phyloP scores from a whole-genome alignment of 2,329 filamentous ascomycete genomes.

The Graphiopsis chlorocephala region DNA sequence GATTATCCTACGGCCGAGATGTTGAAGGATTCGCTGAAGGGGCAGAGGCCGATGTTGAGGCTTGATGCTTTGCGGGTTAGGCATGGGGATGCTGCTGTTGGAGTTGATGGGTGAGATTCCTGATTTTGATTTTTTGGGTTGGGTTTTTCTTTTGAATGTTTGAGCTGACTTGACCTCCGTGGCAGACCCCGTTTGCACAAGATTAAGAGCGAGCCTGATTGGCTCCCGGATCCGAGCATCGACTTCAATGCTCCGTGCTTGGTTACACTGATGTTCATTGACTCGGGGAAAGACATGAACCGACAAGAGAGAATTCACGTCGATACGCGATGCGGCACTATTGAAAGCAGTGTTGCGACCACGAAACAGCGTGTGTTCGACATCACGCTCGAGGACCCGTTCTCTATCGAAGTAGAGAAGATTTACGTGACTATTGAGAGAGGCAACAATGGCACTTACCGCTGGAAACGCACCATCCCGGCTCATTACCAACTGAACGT shows the following conservation, averaged over 20 bases:
- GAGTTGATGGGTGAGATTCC: background rate
- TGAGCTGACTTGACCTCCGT: background rate
- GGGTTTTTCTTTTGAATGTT: background rate
- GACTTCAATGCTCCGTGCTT: constrained; percentile 22
- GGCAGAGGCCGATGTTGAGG: constrained; percentile 23
- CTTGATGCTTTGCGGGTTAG: constrained; percentile 22
- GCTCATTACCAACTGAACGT: constrained; percentile 27
- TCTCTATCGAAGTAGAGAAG: constrained; percentile 26
- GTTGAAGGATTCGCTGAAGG: constrained; percentile 26
- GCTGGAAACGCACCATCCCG: constrained; percentile 25
- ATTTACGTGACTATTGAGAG: constrained; percentile 20
- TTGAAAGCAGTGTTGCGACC: constrained; percentile 12
- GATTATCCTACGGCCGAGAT: constrained; percentile 30
- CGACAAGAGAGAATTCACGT: constrained; percentile 15
- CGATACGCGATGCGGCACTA: constrained; percentile 19
- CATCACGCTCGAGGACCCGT: constrained; percentile 25
- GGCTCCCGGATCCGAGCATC: constrained; percentile 24
- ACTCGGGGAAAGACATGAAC: constrained; percentile 11
- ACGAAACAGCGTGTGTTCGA: constrained; percentile 19
- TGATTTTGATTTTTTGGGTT: background rate
- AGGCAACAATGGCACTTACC: constrained; percentile 14
- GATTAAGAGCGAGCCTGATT: constrained; percentile 15
- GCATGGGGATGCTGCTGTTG: background rate
- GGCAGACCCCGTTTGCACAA: background rate
- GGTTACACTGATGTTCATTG: constrained; percentile 22